These are phyloP conservation scores for Amanita molliuscula DNA, from an alignment of 768 basidiomycete species.

Conservation along the genomic window DNA sequence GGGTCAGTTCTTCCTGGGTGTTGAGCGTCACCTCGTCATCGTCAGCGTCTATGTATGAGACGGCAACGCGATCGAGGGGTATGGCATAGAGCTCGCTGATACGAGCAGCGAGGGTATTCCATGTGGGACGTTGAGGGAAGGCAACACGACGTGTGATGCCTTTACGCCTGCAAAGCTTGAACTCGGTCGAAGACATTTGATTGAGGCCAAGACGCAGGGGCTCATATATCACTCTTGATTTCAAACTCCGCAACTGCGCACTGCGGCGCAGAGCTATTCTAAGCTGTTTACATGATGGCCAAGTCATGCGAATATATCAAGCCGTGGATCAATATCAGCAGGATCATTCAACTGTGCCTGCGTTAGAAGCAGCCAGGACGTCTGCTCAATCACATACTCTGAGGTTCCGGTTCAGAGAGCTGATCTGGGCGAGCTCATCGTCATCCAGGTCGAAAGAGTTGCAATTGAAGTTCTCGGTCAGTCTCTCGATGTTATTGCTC, in stretches of 20 bases:
- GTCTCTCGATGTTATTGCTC: constrained; percentile 35
- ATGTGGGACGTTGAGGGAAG: constrained; percentile 42
- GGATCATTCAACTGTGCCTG: constrained; percentile 56
- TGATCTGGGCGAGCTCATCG: constrained; percentile 49
- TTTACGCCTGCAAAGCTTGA: constrained; percentile 55
- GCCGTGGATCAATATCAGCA: constrained; percentile 48
- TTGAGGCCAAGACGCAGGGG: background rate
- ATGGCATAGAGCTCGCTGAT: constrained; percentile 44
- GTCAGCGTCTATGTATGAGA: constrained; percentile 66
- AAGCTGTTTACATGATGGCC: constrained; percentile 1
- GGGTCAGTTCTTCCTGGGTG: constrained; percentile 68
- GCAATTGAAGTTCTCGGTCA: constrained; percentile 38
- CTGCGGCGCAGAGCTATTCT: constrained; percentile 18
- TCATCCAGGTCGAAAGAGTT: constrained; percentile 37
- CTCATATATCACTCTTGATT: constrained; percentile 12
- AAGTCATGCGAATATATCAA: constrained; percentile 61
- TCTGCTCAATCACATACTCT: constrained; percentile 33
- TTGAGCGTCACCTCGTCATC: constrained; percentile 71
- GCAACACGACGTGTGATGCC: constrained; percentile 50
- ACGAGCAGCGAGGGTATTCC: constrained; percentile 45
- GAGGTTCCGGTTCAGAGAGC: constrained; percentile 46
- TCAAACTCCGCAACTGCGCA: constrained; percentile 33
- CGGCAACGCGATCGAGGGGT: constrained; percentile 45
- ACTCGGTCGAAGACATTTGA: constrained; percentile 24
- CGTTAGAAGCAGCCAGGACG: background rate